These are phyloP conservation scores for Brassica cretica DNA, from an alignment of 345 rosid species.

Conservation along the genomic window DNA sequence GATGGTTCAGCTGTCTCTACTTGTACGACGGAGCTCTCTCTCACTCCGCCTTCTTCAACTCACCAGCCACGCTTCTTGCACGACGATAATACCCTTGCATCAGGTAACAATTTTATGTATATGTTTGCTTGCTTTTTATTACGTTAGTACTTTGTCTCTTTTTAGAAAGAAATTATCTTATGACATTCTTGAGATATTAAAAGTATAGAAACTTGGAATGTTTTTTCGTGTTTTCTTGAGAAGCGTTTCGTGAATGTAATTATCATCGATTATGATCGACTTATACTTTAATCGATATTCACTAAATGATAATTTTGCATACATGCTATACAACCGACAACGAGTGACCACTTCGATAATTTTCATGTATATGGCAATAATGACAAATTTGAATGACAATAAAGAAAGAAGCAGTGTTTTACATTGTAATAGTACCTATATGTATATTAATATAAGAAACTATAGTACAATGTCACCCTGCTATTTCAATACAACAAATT, in stretches of 20 bases:
- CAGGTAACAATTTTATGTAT: conserved; percentile 30
- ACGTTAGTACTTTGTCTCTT: conserved; percentile 8
- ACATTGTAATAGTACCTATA: conserved; percentile 36
- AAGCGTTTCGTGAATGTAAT: conserved; percentile 29
- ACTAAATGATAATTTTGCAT: conserved; percentile 2
- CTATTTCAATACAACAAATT: conserved; percentile 39
- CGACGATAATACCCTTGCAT: conserved; percentile 28
- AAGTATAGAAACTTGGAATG: conserved; percentile 28
- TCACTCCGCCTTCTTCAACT: conserved; percentile 29
- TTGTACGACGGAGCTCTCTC: conserved; percentile 43
- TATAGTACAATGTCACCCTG: conserved; percentile 30
- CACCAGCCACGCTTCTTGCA: conserved; percentile 28
- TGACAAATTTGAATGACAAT: conserved; percentile 31
- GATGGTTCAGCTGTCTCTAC: conserved; percentile 37
- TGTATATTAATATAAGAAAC: conserved; percentile 28
- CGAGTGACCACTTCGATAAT: conserved; percentile 16
- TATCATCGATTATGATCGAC: background rate
- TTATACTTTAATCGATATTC: background rate
- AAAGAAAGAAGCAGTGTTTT: conserved; percentile 29
- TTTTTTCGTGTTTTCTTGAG: conserved; percentile 9
- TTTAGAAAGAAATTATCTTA: background rate
- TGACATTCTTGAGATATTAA: conserved; percentile 19
- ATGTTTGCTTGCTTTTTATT: background rate
- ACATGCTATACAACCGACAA: conserved; percentile 23
- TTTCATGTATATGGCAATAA: conserved; percentile 16